phyloP scores from a whole-genome alignment of 2,329 filamentous ascomycete genomes.

The Teratosphaeria zuluensis region DNA sequence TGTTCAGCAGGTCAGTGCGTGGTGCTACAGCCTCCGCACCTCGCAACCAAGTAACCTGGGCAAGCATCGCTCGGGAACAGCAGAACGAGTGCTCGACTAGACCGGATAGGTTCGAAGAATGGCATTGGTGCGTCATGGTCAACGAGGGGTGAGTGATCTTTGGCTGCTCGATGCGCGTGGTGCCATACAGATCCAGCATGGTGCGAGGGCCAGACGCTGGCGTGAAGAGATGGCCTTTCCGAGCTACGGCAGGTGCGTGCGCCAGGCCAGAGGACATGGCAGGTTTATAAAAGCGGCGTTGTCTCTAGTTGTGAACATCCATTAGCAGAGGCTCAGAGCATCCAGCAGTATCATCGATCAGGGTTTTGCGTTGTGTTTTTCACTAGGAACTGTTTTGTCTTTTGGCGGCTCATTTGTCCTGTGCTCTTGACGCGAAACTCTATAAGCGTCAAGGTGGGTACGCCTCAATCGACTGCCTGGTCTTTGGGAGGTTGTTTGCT shows the following conservation, averaged over 20 bases:
- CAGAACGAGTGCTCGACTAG: neutral
- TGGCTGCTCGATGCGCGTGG: neutral
- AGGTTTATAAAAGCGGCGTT: neutral
- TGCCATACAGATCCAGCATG: neutral
- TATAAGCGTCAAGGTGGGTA: neutral
- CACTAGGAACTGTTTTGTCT: slow-evolving; percentile 7
- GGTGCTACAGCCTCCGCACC: slow-evolving; percentile 4
- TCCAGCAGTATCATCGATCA: neutral
- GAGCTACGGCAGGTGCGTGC: slow-evolving; percentile 12
- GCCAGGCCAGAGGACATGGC: neutral
- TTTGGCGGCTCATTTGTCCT: slow-evolving; percentile 6
- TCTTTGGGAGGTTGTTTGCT: neutral
- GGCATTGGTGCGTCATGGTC: neutral
- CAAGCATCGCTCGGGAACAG: neutral
- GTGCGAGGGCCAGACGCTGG: neutral
- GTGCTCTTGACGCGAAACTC: neutral
- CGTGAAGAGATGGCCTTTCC: neutral
- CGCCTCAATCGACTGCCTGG: neutral
- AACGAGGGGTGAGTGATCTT: neutral
- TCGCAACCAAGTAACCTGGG: slow-evolving; percentile 1
- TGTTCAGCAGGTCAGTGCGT: neutral
- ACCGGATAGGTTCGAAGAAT: neutral
- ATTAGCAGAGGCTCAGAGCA: neutral
- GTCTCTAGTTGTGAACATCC: neutral
- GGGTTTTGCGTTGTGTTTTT: slow-evolving; percentile 6